Base-by-base conservation (phyloP, 768 basidiomycete species). In the Suillus tomentosus region DNA sequence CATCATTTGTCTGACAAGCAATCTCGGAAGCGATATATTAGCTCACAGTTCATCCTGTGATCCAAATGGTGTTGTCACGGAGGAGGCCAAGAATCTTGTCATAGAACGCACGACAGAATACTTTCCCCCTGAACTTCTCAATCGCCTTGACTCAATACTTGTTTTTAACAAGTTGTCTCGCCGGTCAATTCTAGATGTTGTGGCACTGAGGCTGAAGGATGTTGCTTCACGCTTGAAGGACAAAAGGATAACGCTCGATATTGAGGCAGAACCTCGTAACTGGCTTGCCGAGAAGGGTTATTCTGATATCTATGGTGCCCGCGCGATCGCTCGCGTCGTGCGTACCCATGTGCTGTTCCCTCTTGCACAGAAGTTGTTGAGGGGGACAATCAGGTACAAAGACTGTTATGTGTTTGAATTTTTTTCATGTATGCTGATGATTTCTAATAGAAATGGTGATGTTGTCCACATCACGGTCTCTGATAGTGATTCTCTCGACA, bases 161-260 rank as follows among this genome's bases (percentile, higher is more conserved):
- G 89, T 96, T 10, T 96, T 97, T 81, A 96, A 96, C 81, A 95
- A 94, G 72, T 86, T 97, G 19, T 88, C 91, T 2, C 83, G 81
- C 31, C 73, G 78, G 27, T 88, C 90, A 4, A 91, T 96, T 61
- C 77, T 92, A n/a, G 79, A 89, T 56, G 89, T 97, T 27, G 93
- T 96, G 22, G 79, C 80, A 3, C 80, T 96, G 9, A 87, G 94
- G 10, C 80, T 96, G 19, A 78, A 80, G 14, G 95, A 96, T 60
- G 87, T 96, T 0, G 84, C 87, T 15, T 78, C 81, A 1, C 79
- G 95, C 43, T 78, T 96, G 43, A 82, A 80, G 65, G 78, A 82
- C 57, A 80, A 89, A 39, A 77, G 89, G 19, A 94, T 96, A 63
- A 84, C 78, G 8, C 77, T 96, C 42, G 87, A 95, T 61, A 86